Evolutionary conservation across 2,329 filamentous ascomycete species (phyloP).

Genomic region (Emergomyces pasteurianus): DNA sequence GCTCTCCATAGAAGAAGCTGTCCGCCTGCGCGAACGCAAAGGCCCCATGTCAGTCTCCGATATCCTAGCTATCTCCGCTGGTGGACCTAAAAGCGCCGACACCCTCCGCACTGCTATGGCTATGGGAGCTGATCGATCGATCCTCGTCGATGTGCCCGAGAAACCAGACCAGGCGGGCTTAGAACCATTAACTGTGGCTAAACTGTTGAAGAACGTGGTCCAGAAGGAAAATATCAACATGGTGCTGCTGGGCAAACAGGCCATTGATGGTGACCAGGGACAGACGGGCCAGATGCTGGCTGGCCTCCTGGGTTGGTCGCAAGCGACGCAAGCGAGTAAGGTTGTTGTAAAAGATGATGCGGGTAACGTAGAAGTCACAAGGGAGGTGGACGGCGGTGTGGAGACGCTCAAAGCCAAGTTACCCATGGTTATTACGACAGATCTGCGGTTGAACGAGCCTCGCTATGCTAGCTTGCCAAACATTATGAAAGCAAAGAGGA

Average conservation of each 20-base stretch:
- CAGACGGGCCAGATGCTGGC: conserved; percentile 99
- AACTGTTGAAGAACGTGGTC: conserved; percentile 69
- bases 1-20: conserved; percentile 90
- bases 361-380: conserved; percentile 62
- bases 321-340: conserved; percentile 86
- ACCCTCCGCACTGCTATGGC: conserved; percentile 93
- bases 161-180: conserved; percentile 46
- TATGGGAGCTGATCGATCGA: conserved; percentile 87
- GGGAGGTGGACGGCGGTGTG: conserved; percentile 89
- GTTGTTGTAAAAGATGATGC: conserved; percentile 60
- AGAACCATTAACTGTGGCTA: conserved; percentile 86
- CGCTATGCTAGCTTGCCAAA: conserved; percentile 91
- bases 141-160: conserved; percentile 74
- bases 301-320: conserved; percentile 78
- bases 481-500: conserved; percentile 99
- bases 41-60: conserved; percentile 68
- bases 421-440: conserved; percentile 89
- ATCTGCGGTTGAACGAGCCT: conserved; percentile 87
- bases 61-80: conserved; percentile 81
- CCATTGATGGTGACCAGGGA: conserved; percentile 88
- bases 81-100: conserved; percentile 76
- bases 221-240: conserved; percentile 80
- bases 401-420: conserved; percentile 79
- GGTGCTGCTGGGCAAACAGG: conserved; percentile 92
- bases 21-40: conserved; percentile 85